Evolutionary conservation across 148 eudicot species (phyloP), one percentile per base, ranked within the genome.

Genomic region (Pharnaceum exiguum): DNA sequence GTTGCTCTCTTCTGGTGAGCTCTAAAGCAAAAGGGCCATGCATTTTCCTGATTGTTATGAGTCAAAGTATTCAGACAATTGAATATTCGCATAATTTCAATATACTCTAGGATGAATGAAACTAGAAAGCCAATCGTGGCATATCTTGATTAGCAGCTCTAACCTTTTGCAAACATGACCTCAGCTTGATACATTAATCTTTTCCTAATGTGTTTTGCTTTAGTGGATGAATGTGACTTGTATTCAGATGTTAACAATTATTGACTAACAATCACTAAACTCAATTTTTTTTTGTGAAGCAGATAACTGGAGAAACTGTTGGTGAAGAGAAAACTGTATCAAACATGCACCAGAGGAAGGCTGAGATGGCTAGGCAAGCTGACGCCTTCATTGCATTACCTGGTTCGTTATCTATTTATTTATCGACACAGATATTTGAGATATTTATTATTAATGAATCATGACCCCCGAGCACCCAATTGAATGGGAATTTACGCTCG

Each of bases 301-400:
- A 91, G 97, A 78, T 91, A 69, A 85, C 96, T 5, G 98, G 98
- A 45, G 84, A 57, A 65, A 77, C 84, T 2, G 75, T 87, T 13
- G 98, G 98, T 16, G 96, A 91, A 71, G 84, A 87, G 30, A 77
- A 77, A 68, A 74, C 89, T 3, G 98, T 91, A 17, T 81, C 96
- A 30, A 84, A 76, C 72, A 91, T 91, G 98, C 98, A 91, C 69
- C 88, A 91, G 57, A 79, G 97, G 69, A 91, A 87, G 63, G 96
- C 97, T 37, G 97, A 91, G 70, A 91, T 91, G 97, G 96, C 96
- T 36, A 85, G 90, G 19, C 94, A 82, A 77, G 98, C 98, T 11
- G 98, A 91, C 63, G 98, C 98, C 35, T 91, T 91, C 68, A 77
- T 91, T 22, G 96, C 98, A 31, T 79, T 91, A 55, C 96, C 98